Evolutionary conservation across 805 yeast genomes (phyloP), one percentile per base, ranked within the genome.

Genomic region (Candida xyloterini): DNA sequence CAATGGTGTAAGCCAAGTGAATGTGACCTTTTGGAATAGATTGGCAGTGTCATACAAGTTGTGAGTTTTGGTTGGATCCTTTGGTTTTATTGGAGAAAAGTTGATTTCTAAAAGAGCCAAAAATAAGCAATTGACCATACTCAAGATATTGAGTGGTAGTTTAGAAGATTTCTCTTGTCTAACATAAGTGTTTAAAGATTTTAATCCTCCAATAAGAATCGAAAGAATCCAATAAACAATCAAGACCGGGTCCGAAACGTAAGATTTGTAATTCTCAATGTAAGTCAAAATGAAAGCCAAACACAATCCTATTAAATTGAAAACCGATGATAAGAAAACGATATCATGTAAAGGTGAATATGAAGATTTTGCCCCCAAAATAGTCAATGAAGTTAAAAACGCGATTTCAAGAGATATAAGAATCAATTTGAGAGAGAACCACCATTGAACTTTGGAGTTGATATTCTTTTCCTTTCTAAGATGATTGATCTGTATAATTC

Each of bases 191-290:
- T 73, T 71, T 27, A 63, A 50, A 5, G 76, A 51, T 47, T 75
- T 74, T 27, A 76, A 63, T 9, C 66, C 40, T 15, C 75, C 74
- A 25, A 78, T 66, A 5, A 81, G 38, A 1, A 73, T 51, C 28
- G 73, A 68, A 42, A 79, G 68, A 33, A 84, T 65, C 96, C 96
- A 91, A 62, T 76, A 91, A 47, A 82, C 70, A 27, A 91, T 71
- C 33, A 89, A 63, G 0, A 77, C 68, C 2, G 91, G 82, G 50
- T 73, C 76, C 1, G 96, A 79, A 15, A 85, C 74, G 30, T 65
- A 70, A 9, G 79, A 57, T 57, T 84, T 78, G 60, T 72, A 76
- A 53, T 79, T 82, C 58, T 91, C 97, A 43, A 84, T 57, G 61
- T 79, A 84, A 42, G 87, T 83, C 25, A 88, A 61, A 3, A 66